phyloP scores from a whole-genome alignment of 2,329 filamentous ascomycete species.

The Sclerotinia subarctica region DNA sequence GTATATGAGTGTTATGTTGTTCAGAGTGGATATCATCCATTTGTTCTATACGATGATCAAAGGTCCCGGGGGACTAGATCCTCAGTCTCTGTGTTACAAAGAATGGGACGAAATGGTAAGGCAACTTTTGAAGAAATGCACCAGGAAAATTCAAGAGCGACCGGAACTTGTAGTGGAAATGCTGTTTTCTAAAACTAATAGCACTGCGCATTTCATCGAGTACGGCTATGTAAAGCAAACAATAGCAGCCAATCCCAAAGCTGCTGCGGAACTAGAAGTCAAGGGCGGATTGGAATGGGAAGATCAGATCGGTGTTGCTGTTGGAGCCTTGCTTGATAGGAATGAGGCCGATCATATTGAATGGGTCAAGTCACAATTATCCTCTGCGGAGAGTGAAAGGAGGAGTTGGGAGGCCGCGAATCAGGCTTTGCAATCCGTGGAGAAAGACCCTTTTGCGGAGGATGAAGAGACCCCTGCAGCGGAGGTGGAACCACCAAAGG shows the following conservation, averaged over 20 bases:
- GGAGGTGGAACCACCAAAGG: slow-evolving; percentile 39
- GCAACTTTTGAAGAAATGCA: slow-evolving; percentile 77
- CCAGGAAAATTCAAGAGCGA: slow-evolving; percentile 80
- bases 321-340: slow-evolving; percentile 76
- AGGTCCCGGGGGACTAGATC: slow-evolving; percentile 73
- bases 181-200: slow-evolving; percentile 87
- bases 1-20: slow-evolving; percentile 83
- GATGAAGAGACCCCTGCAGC: slow-evolving; percentile 37
- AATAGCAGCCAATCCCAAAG: slow-evolving; percentile 58
- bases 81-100: slow-evolving; percentile 62
- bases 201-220: slow-evolving; percentile 82
- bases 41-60: slow-evolving; percentile 91
- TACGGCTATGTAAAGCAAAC: slow-evolving; percentile 84
- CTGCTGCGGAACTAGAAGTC: slow-evolving; percentile 81
- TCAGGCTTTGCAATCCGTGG: slow-evolving; percentile 52
- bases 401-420: slow-evolving; percentile 74
- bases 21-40: slow-evolving; percentile 84
- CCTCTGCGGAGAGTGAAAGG: slow-evolving; percentile 67
- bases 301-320: slow-evolving; percentile 71
- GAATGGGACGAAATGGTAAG: slow-evolving; percentile 90
- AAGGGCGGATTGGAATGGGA: slow-evolving; percentile 63
- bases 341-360: slow-evolving; percentile 70
- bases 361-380: slow-evolving; percentile 75
- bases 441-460: slow-evolving; percentile 41
- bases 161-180: slow-evolving; percentile 86